Conservation (phyloP, 2,329 filamentous ascomycete species). For the Curvularia verruculosa region DNA sequence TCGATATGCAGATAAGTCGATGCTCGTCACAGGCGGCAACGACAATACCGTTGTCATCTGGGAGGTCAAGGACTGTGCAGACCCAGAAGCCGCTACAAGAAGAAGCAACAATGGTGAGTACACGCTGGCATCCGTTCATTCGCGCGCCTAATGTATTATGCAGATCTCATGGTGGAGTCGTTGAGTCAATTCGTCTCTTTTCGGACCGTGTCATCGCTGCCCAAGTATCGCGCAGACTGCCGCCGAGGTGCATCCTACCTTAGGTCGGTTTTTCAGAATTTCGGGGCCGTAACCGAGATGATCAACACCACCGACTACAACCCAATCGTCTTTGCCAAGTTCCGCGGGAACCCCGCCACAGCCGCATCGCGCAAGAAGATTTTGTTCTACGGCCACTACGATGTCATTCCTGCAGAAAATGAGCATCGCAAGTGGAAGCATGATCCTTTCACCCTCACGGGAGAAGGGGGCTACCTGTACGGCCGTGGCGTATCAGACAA, state of each 20-base stretch:
- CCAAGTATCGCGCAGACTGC: conserved; percentile 88
- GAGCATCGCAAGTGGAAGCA: conserved; percentile 82
- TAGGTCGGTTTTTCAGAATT: conserved; percentile 86
- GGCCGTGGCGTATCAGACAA: conserved; percentile 97
- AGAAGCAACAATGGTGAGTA: conserved; percentile 63
- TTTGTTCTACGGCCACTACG: conserved; percentile 97
- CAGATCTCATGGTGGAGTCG: conserved; percentile 66
- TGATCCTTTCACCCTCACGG: conserved; percentile 88
- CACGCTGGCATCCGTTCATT: conserved; percentile 7
- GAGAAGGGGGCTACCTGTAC: conserved; percentile 90
- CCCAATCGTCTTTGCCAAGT: conserved; percentile 90
- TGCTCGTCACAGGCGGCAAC: conserved; percentile 94
- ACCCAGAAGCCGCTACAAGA: conserved; percentile 52
- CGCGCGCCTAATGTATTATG: conserved; percentile 25
- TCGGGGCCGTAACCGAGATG: conserved; percentile 82
- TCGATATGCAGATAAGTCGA: conserved; percentile 70
- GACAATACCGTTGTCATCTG: conserved; percentile 89
- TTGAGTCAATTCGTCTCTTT: conserved; percentile 87
- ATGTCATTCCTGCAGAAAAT: conserved; percentile 89
- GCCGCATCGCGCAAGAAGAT: conserved; percentile 77
- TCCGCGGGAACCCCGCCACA: conserved; percentile 74
- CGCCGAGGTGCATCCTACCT: conserved; percentile 90
- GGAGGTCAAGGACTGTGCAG: conserved; percentile 69
- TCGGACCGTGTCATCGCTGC: conserved; percentile 86
- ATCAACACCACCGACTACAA: conserved; percentile 86